Evolutionary conservation across 192 early-diverging fungal genomes (phyloP).

Genomic region (Linnemannia zychae): DNA sequence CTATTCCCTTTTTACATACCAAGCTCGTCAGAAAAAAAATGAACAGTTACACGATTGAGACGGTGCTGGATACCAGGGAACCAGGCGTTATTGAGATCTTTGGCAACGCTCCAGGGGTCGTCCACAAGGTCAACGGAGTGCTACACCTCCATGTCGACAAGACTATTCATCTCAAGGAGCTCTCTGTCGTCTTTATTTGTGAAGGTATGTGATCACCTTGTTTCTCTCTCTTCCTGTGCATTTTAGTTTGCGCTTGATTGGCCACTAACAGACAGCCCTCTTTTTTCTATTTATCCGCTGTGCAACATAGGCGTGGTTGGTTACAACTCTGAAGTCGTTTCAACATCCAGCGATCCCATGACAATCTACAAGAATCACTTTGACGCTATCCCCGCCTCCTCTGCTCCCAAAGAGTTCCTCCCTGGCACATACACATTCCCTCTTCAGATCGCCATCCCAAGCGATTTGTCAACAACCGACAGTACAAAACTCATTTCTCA

Average conservation of each 20-base stretch:
- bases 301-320: background rate
- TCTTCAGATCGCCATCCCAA: slow-evolving; percentile 1
- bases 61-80: background rate
- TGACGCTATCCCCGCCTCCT: background rate
- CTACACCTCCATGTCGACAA: background rate
- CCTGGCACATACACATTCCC: slow-evolving; percentile 18
- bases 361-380: slow-evolving; percentile 4
- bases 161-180: slow-evolving; percentile 10
- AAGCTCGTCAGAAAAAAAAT: too few species aligned
- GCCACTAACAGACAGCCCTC: too few species aligned
- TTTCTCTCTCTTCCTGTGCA: background rate
- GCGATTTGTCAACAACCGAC: slow-evolving; percentile 10
- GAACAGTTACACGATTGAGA: background rate
- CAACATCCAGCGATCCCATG: background rate
- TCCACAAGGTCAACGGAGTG: slow-evolving; percentile 1
- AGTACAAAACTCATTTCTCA: background rate
- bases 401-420: background rate
- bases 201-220: background rate
- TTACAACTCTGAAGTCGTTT: background rate
- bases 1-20: too few species aligned
- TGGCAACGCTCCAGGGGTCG: slow-evolving; percentile 2
- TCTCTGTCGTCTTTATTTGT: background rate
- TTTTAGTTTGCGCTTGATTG: too few species aligned
- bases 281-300: background rate
- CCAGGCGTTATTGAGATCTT: slow-evolving; percentile 1